Evolutionary conservation across 2,329 filamentous ascomycete genomes (phyloP), one percentile per base, ranked within the genome.

Genomic region (Ceratocystis eucalypticola): DNA sequence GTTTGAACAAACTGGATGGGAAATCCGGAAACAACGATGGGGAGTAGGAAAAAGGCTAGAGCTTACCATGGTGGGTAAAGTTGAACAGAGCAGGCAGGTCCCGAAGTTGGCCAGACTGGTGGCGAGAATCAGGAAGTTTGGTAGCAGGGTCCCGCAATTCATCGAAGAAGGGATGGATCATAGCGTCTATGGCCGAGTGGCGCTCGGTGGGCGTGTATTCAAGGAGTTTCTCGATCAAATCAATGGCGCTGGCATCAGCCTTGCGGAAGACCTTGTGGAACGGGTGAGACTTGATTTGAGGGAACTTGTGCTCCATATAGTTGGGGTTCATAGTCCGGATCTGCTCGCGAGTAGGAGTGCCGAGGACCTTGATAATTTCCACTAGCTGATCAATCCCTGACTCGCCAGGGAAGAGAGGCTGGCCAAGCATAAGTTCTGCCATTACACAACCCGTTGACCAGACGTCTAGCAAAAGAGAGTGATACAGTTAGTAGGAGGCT

Each of bases 301-400:
- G 94, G 78, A 99, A 99, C 80, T 97, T 97, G 80, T 99, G 94
- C 80, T 99, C 94, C 94, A 99, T 99, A 78, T 99, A 99, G 78
- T 99, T 99, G 68, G 94, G 94, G 78, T 99, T 99, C 94, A 99
- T 99, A 70, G 94, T 99, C 71, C 94, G 89, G 74, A 99, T 99
- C 77, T 99, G 94, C 76, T 99, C 94, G 70, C 94, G 85, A 45
- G 94, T 97, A 20, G 94, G 94, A 20, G 94, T 99, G 68, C 94
- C 94, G 69, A 99, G 80, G 65, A 99, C 93, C 80, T 99, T 99
- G 82, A 99, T 99, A 75, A 99, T 99, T 78, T 99, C 94, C 59
- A 99, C 94, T 62, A 99, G 81, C 76, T 99, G 94, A 75, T 99
- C 94, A 73, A 99, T 99, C 70, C 94, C 94, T 61, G 94, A 99